Evolutionary conservation across 177 flowering plant species (phyloP), one percentile per base, ranked within the genome.

Genomic region (Vitis hybrid): DNA sequence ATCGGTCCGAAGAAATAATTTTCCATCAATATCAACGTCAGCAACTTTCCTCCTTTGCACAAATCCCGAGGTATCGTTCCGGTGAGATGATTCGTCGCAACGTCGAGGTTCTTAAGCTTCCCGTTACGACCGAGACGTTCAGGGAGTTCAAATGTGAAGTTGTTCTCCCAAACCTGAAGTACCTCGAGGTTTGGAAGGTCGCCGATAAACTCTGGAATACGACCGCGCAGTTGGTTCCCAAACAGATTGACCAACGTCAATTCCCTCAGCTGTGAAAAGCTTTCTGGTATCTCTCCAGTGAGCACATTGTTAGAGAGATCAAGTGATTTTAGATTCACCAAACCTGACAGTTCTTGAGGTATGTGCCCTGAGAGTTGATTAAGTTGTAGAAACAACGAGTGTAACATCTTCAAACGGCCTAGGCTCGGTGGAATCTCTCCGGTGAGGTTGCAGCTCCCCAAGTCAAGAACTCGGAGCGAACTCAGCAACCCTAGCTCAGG

Each of bases 161-260:
- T 91, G 79, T 95, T 95, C 48, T 74, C 88, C 98, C 98, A 95
- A 0, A 90, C 18, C 61, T 90, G 85, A n/a, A 95, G 71, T 10
- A 84, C 89, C 74, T 90, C 92, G 2, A 95, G 87, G 61, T 86
- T 60, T 0, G 90, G 93, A 6, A 89, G 72, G 15, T 93, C 93
- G 5, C 86, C 97, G 48, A 95, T 68, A 61, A 83, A 89, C 2
- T 66, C 22, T 7, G 99, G 99, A n/a, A 95, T 76, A 16, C 66
- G 77, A 11, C 99, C 99, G 19, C 64, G 12, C 13, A 95, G 66
- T 19, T 88, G 78, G 76, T 95, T 95, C 16, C 69, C 60, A 64
- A 91, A 95, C 57, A 95, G 66, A 64, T 89, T 75, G 19, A 95
- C 19, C 6, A 95, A 75, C 2, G 86, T 86, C 1, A 91, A 51